Evolutionary conservation across 352 stramenopile genomes (phyloP), one percentile per base, ranked within the genome.

Genomic region (Pythium oligandrum): DNA sequence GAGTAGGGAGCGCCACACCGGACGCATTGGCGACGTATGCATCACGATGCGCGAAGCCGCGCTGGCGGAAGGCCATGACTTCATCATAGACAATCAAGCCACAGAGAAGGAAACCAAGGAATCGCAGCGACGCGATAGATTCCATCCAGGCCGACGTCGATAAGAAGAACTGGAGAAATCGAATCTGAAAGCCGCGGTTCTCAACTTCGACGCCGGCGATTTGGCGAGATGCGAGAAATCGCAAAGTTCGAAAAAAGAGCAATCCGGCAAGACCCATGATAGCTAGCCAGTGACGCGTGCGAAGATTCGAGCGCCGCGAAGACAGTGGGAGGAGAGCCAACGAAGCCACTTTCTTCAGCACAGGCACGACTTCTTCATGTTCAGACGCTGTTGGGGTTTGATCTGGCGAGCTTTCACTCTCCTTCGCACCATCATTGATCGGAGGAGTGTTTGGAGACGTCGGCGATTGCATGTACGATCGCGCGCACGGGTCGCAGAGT

Each of bases 401-500:
- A 26, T 26, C 17, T 26, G 17, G 17, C 17, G 17, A 26, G 17
- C 17, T 26, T 26, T 26, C 17, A 26, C 17, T 26, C 17, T 26
- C 17, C 17, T 26, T 26, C 17, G 17, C 17, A 26, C 17, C 17
- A 26, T 26, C 17, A 26, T 26, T 26, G 17, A 26, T 26, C 17
- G 17, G 17, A 26, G 17, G 17, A 26, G 17, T 26, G 17, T 26
- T 26, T 26, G 17, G 17, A 26, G 17, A 26, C 17, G 17, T 48
- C 12, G 38, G 38, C 38, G 38, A 42, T 42, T 42, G 38, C 38
- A 12, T 42, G 17, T 26, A 26, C 17, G 17, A 26, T 26, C 70
- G 72, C 12, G 80, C 83, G 44, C 83, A 93, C 6, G 70, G 67
- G 45, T 93, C 76, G 38, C 83, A 93, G 1, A 93, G 61, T 31